Percentiles rank a stretch among this genome's conserved stretches.
phyloP scores from a whole-genome alignment of 768 basidiomycete genomes.

The Pleurotus sapidus region DNA sequence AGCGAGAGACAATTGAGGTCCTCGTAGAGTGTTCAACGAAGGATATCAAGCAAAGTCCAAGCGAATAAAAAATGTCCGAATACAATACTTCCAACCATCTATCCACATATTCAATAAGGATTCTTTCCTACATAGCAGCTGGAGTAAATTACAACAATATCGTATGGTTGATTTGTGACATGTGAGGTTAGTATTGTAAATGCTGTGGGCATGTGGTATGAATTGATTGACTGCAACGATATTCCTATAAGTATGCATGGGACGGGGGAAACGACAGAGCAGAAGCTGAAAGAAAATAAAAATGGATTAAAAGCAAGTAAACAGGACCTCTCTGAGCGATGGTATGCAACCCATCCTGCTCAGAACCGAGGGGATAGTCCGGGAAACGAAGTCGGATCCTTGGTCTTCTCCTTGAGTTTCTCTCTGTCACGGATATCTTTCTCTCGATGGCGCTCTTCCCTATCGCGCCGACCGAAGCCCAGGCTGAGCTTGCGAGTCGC shows the following conservation, averaged over 20 bases:
- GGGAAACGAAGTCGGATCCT: neutral
- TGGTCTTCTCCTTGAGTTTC: conserved; percentile 9
- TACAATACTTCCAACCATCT: neutral
- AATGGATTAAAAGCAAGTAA: conserved; percentile 16
- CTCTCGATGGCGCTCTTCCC: conserved; percentile 31
- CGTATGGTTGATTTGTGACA: neutral
- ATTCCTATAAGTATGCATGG: conserved; percentile 5
- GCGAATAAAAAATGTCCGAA: neutral
- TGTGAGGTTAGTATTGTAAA: neutral
- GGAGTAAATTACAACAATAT: conserved; percentile 3
- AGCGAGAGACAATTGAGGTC: too few relatives aligned
- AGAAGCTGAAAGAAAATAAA: conserved; percentile 22
- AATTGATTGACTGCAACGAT: conserved; percentile 4
- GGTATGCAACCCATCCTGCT: neutral
- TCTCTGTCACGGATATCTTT: conserved; percentile 31
- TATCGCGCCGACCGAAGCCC: conserved; percentile 50
- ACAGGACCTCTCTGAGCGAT: neutral
- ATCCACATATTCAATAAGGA: neutral
- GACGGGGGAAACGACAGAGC: conserved; percentile 10
- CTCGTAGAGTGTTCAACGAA: neutral
- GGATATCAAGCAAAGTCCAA: neutral
- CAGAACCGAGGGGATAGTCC: neutral
- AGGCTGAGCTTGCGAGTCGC: conserved; percentile 71
- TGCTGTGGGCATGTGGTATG: neutral
- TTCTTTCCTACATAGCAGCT: neutral